These are phyloP conservation scores for Citrus sinensis DNA, from an alignment of 345 rosid genomes.

Conservation along the genomic window DVS_A1.0 CM039169.1:24437501-24438000, in stretches of 20 bases:
- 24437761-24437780: not conserved
- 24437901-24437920: not conserved
- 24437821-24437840: constrained; percentile 27
- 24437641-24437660: too few relatives aligned
- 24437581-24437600: not conserved
- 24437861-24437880: constrained; percentile 40
- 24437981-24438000: constrained; percentile 40
- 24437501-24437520: not conserved
- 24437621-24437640: too few relatives aligned
- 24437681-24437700: constrained; percentile 15
- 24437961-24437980: constrained; percentile 33
- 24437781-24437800: constrained; percentile 19
- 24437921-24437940: not conserved
- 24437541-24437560: not conserved
- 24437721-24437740: not conserved
- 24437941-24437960: constrained; percentile 2
- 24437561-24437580: not conserved
- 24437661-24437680: not conserved
- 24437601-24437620: not conserved
- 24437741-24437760: not conserved
- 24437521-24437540: constrained; percentile 1
- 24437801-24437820: constrained; percentile 17
- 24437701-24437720: constrained; percentile 15
- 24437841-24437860: constrained; percentile 31
- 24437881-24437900: not conserved